Conservation (phyloP, 371 early-diverging fungal species). For the Saksenaea vasiformis region DNA sequence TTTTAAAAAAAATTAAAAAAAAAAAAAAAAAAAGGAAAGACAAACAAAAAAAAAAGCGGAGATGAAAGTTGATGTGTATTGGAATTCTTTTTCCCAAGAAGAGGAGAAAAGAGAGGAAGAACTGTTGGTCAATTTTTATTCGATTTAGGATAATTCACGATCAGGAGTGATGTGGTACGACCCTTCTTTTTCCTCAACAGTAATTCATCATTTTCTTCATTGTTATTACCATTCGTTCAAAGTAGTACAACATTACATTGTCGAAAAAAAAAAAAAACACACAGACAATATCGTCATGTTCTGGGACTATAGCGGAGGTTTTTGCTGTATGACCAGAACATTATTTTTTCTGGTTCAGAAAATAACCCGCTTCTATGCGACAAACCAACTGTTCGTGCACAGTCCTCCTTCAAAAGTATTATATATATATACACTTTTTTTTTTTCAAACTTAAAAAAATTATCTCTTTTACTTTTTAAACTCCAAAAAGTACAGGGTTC, state of each 20-base stretch:
- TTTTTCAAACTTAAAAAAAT: constrained; percentile 1
- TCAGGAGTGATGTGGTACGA: constrained; percentile 1
- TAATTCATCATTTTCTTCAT: background rate
- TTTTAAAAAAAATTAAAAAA: too few relatives aligned
- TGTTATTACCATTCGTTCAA: background rate
- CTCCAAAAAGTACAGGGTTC: background rate
- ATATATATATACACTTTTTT: too few relatives aligned
- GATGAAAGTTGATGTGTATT: too few relatives aligned
- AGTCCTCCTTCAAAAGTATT: background rate
- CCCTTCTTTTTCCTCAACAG: background rate
- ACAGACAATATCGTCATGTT: background rate
- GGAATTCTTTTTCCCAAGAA: too few relatives aligned
- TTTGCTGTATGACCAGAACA: background rate
- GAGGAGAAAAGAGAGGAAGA: too few relatives aligned
- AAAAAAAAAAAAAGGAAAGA: too few relatives aligned
- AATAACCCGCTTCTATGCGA: background rate
- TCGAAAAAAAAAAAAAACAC: background rate
- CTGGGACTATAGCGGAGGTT: background rate
- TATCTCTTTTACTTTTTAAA: background rate
- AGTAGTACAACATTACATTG: background rate
- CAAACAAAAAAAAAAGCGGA: too few relatives aligned
- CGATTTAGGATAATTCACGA: background rate
- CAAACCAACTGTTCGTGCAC: background rate
- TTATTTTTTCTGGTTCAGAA: background rate
- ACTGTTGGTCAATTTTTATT: too few relatives aligned